Evolutionary conservation across 176 grass and related monocot species (phyloP).

Genomic region (Secale cereale): DNA sequence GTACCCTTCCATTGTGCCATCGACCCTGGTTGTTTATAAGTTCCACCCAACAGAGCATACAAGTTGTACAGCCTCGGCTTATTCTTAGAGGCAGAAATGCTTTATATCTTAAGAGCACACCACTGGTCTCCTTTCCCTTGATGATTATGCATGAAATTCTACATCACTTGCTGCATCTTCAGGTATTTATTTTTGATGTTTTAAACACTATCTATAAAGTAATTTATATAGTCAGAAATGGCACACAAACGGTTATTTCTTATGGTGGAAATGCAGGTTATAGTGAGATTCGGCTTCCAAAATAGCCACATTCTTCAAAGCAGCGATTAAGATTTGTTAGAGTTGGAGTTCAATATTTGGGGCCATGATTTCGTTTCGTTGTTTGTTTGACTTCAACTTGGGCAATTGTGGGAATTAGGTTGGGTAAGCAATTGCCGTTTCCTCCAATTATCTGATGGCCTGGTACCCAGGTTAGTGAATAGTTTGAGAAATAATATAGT

Average conservation of each 20-base stretch:
- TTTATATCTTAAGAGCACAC: constrained; percentile 35
- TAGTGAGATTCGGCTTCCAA: constrained; percentile 37
- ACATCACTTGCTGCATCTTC: constrained; percentile 37
- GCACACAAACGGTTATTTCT: constrained; percentile 40
- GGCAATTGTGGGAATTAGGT: constrained; percentile 39
- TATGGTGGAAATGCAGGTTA: constrained; percentile 60
- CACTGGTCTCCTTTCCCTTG: constrained; percentile 21
- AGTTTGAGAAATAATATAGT: constrained; percentile 26
- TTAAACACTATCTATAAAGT: constrained; percentile 23
- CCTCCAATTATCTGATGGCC: constrained; percentile 29
- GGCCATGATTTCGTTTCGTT: constrained; percentile 23
- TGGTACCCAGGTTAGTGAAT: constrained; percentile 51
- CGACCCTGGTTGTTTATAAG: constrained; percentile 17
- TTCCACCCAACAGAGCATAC: constrained; percentile 25
- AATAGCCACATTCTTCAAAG: constrained; percentile 36
- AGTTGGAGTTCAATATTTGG: constrained; percentile 44
- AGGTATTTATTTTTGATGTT: constrained; percentile 47
- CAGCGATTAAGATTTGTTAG: constrained; percentile 39
- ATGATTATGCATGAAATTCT: constrained; percentile 34
- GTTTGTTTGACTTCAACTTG: constrained; percentile 44
- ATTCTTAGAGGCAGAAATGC: constrained; percentile 37
- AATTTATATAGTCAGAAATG: constrained; percentile 43
- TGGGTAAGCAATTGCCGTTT: constrained; percentile 40
- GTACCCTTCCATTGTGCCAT: constrained; percentile 7
- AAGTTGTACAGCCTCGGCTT: constrained; percentile 24